Percentiles rank a stretch among this genome's conserved stretches.
Conservation (phyloP, 2,329 filamentous ascomycete species). For the Fusarium cicatricum region DNA sequence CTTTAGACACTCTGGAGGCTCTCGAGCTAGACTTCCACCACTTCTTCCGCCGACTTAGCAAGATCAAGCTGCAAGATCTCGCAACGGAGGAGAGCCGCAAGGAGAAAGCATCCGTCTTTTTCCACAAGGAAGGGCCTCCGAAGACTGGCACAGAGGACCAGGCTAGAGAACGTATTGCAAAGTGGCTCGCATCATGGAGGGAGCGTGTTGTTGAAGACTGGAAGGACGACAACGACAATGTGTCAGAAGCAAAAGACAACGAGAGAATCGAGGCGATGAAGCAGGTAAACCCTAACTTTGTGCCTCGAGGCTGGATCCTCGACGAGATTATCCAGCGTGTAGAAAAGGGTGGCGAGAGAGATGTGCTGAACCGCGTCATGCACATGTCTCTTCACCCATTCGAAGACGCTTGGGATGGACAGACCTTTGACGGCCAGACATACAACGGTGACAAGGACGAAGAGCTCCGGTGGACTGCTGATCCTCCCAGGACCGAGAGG, state of each 20-base stretch:
- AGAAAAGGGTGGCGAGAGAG: conserved; percentile 82
- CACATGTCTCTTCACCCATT: conserved; percentile 87
- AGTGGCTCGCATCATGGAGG: conserved; percentile 86
- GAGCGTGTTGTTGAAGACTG: conserved; percentile 78
- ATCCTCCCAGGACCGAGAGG: conserved; percentile 79
- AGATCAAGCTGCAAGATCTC: conserved; percentile 68
- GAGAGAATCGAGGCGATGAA: conserved; percentile 80
- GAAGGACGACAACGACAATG: conserved; percentile 58
- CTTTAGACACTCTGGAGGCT: conserved; percentile 82
- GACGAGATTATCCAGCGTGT: conserved; percentile 93
- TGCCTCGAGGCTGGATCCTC: conserved; percentile 89
- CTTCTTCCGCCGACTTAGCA: conserved; percentile 84
- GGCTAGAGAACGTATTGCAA: conserved; percentile 71
- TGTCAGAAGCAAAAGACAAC: conserved; percentile 58
- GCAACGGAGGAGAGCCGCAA: conserved; percentile 70
- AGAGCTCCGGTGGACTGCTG: conserved; percentile 83
- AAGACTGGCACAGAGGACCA: conserved; percentile 67
- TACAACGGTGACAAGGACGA: conserved; percentile 71
- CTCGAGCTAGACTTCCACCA: conserved; percentile 93
- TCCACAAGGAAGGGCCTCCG: conserved; percentile 76
- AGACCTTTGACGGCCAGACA: conserved; percentile 55
- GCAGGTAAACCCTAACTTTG: conserved; percentile 88
- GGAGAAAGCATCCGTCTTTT: conserved; percentile 75
- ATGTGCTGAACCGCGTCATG: conserved; percentile 80
- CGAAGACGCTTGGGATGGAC: conserved; percentile 75